phyloP scores from a whole-genome alignment of 139 green algal genomes.

The Chlorella sp. region DNA sequence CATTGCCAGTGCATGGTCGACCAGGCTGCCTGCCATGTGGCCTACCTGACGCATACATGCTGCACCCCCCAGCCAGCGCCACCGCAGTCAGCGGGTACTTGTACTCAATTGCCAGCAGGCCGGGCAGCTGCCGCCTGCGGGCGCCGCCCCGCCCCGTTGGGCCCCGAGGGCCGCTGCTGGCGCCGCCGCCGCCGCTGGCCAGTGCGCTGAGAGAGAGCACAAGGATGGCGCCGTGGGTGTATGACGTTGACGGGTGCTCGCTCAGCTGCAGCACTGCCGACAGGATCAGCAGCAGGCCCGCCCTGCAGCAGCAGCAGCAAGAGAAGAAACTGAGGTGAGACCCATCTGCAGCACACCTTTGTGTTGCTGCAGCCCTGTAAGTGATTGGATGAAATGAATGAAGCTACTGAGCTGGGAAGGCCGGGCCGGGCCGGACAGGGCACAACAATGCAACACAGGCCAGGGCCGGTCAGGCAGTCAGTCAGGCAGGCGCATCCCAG shows the following conservation, averaged over 20 bases:
- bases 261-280: constrained; percentile 15
- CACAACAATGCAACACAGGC: not conserved
- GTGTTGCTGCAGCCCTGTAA: no score
- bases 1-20: no score
- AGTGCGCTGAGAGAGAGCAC: not conserved
- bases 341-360: no score
- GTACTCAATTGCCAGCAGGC: not conserved
- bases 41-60: not conserved
- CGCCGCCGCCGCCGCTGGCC: not conserved
- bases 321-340: not conserved
- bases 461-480: not conserved
- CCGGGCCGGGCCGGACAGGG: not conserved
- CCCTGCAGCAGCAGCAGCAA: not conserved
- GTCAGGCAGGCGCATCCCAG: not conserved
- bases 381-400: no score
- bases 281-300: constrained; percentile 21
- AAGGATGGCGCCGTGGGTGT: not conserved
- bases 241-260: not conserved
- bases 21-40: no score
- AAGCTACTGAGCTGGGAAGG: not conserved
- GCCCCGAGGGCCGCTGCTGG: not conserved
- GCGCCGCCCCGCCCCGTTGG: not conserved
- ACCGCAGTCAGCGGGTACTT: constrained; percentile 3
- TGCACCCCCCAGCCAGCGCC: not conserved
- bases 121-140: not conserved